Conservation (phyloP, 2,329 filamentous ascomycete species). For the Colletotrichum trifolii region DNA sequence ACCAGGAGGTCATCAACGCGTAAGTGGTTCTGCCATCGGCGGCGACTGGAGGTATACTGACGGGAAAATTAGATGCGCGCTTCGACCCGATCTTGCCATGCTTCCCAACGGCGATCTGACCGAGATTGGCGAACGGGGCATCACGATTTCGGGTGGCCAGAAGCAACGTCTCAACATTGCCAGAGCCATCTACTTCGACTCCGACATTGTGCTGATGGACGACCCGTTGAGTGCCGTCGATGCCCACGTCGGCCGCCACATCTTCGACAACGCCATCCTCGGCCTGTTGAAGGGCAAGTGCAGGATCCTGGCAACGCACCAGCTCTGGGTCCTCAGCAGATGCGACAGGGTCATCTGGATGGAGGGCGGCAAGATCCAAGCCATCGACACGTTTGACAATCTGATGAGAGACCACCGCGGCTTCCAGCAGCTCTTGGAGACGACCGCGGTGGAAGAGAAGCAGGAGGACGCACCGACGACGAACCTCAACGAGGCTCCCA, state of each 20-base stretch:
- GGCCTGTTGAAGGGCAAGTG: conserved; percentile 91
- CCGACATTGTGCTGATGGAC: conserved; percentile 76
- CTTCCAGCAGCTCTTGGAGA: conserved; percentile 87
- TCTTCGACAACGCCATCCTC: conserved; percentile 95
- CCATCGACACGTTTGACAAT: conserved; percentile 89
- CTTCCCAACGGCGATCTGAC: conserved; percentile 89
- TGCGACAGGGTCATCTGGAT: conserved; percentile 96
- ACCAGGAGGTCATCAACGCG: conserved; percentile 83
- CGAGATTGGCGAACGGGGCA: conserved; percentile 94
- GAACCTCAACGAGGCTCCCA: conserved; percentile 53
- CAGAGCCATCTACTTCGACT: conserved; percentile 77
- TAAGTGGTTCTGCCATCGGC: conserved; percentile 49
- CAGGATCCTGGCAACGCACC: conserved; percentile 91
- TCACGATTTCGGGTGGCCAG: conserved; percentile 94
- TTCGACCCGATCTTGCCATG: conserved; percentile 89
- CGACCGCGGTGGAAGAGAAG: conserved; percentile 79
- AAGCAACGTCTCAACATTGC: conserved; percentile 97
- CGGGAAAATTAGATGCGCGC: conserved; percentile 70
- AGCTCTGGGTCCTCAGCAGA: conserved; percentile 89
- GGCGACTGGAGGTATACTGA: conserved; percentile 11
- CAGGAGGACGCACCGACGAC: conserved; percentile 60
- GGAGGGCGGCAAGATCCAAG: conserved; percentile 85
- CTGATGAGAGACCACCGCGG: conserved; percentile 82
- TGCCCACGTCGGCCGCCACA: conserved; percentile 76
- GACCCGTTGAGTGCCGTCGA: conserved; percentile 77